A percentile compares a stretch with the other conserved stretches of the same genome.
phyloP scores from a whole-genome alignment of 2,329 filamentous ascomycete genomes.

The Dothideomycetes sp. region DNA sequence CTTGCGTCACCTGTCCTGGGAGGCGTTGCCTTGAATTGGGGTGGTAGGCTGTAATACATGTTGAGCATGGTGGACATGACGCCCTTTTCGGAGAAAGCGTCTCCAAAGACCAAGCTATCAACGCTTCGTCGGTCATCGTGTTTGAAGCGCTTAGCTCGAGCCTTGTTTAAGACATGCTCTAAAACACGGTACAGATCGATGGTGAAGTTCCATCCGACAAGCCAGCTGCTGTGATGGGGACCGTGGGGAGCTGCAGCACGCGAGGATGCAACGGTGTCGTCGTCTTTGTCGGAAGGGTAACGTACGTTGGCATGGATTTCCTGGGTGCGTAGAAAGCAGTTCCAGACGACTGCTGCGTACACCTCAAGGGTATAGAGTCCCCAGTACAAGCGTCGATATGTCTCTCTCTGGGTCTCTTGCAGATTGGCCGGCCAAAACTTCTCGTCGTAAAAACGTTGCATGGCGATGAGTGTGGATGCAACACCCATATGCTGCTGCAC shows the following conservation, averaged over 20 bases:
- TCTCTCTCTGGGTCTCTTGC: conserved; percentile 38
- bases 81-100: conserved; percentile 20
- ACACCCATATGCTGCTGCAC: conserved; percentile 45
- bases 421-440: conserved; percentile 42
- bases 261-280: conserved; percentile 34
- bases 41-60: conserved; percentile 24
- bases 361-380: conserved; percentile 50
- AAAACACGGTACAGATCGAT: conserved; percentile 49
- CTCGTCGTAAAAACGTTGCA: conserved; percentile 46
- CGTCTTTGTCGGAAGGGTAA: conserved; percentile 41
- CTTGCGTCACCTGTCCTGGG: conserved; percentile 25
- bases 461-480: conserved; percentile 41
- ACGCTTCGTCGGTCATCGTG: conserved; percentile 15
- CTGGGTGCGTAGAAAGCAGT: conserved; percentile 36
- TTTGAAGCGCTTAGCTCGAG: conserved; percentile 20
- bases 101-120: conserved; percentile 20
- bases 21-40: conserved; percentile 23
- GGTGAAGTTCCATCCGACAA: conserved; percentile 50
- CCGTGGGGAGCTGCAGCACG: conserved; percentile 14
- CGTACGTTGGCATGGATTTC: conserved; percentile 39
- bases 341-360: conserved; percentile 46
- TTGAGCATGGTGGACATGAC: conserved; percentile 24
- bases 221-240: conserved; percentile 32
- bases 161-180: conserved; percentile 37
- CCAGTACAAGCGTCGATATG: conserved; percentile 45